These are phyloP conservation scores for Fusarium robinianum DNA, from an alignment of 2,329 filamentous ascomycete species.

Conservation along the genomic window DNA sequence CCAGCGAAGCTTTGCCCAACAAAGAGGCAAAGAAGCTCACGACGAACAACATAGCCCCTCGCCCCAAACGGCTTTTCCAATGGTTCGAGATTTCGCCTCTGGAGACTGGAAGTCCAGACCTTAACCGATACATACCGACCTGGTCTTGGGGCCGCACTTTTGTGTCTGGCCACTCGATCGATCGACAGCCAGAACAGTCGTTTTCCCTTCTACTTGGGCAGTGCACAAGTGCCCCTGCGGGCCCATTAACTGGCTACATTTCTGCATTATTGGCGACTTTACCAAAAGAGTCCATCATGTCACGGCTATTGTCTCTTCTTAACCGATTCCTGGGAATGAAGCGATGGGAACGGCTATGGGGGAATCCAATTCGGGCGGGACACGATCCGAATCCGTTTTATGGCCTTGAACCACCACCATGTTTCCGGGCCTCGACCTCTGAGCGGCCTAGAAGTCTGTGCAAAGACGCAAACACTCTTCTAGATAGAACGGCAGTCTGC, in stretches of 20 bases:
- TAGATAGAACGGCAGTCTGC: fast-evolving
- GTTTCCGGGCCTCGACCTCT: background rate
- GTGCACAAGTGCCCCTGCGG: slow-evolving; percentile 30
- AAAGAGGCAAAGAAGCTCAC: fast-evolving
- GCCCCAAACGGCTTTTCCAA: slow-evolving; percentile 15
- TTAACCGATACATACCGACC: slow-evolving; percentile 27
- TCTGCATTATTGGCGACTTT: slow-evolving; percentile 23
- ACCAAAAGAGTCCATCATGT: slow-evolving; percentile 25
- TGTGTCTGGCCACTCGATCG: slow-evolving; percentile 24
- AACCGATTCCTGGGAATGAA: slow-evolving; percentile 23
- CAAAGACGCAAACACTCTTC: background rate
- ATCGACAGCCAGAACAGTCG: slow-evolving; percentile 27
- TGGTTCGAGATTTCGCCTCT: slow-evolving; percentile 33
- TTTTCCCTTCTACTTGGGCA: slow-evolving; percentile 26
- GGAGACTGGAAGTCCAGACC: slow-evolving; percentile 25
- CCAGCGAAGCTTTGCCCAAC: background rate
- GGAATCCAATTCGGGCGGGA: slow-evolving; percentile 30
- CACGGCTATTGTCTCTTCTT: slow-evolving; percentile 2
- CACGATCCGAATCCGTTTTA: slow-evolving; percentile 35
- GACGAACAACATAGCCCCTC: fast-evolving
- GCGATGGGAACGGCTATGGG: slow-evolving; percentile 27
- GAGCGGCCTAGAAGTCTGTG: background rate
- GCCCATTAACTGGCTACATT: slow-evolving; percentile 25
- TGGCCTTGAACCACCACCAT: slow-evolving; percentile 10
- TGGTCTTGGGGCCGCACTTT: slow-evolving; percentile 35